Base-by-base conservation (phyloP, 768 basidiomycete genomes). In the Serendipita sp. region DNA sequence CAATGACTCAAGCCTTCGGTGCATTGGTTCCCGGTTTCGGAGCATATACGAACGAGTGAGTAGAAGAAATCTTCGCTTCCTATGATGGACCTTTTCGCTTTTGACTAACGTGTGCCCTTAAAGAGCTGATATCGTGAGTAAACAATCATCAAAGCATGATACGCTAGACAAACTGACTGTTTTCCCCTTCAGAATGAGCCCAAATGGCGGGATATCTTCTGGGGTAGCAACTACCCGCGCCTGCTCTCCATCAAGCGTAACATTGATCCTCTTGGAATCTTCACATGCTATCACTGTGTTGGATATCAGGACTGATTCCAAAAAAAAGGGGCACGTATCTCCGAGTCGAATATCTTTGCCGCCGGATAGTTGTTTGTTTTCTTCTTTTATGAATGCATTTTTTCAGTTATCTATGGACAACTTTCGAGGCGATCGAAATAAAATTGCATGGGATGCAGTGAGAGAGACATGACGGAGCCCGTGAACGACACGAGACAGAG, bases 201-300 rank as follows among this genome's bases (percentile, higher is more conserved):
- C 31, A 62, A 48, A 22, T 62, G 61, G 61, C 20, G 30, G 33
- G 61, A 62, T 5, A 41, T 26, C 1, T 45, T 44, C 20, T 62
- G 41, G 41, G 61, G 61, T 13, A 1, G 28, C 3, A 62, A 62
- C 30, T 62, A 62, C 28, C 42, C 61, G 24, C 61, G 61, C 17
- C 43, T 62, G 16, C 1, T 26, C 14, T 28, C n/a, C 13, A 44
- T 62, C 45, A 62, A 62, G 3, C 13, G 14, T 1, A 38, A 14
- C 5, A 26, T 17, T 24, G 61, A 62, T 44, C 61, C 61, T 4
- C 41, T 14, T 1, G 61, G 61, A 13, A 28, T 62, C 24, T 31
- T 62, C 17, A 44, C 45, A 3, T 62, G 61, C 43, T 41, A 26
- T 26, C 42, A 43, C 20, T 62, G 61, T 41, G 61, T 62, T 14